Conservation (phyloP, 441 rosid species). For the Croton laevigatus region DNA sequence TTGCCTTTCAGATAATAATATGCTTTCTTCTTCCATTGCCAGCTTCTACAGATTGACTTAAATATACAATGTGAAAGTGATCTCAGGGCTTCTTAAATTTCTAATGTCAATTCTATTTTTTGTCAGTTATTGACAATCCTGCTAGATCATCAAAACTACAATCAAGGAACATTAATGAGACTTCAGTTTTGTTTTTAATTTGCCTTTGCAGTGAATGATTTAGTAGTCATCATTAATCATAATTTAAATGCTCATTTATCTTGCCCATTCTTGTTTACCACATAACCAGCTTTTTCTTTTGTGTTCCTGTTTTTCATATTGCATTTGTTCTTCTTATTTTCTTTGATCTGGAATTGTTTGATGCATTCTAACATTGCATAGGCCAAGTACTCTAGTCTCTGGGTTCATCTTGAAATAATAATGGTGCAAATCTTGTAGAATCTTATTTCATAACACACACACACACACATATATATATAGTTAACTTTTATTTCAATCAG, state of each 20-base stretch:
- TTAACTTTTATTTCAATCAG: not conserved
- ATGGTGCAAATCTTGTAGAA: not conserved
- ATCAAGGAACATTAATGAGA: not conserved
- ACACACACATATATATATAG: slow-evolving; percentile 1
- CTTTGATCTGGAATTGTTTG: not conserved
- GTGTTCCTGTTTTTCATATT: not conserved
- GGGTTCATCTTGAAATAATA: not conserved
- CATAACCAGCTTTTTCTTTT: not conserved
- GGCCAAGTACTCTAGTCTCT: not conserved
- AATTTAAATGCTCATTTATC: not conserved
- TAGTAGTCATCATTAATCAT: not conserved
- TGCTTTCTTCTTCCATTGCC: not conserved
- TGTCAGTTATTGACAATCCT: not conserved
- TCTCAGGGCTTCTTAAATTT: not conserved
- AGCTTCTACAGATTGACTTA: not conserved
- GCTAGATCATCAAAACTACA: not conserved
- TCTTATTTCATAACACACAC: too few species aligned
- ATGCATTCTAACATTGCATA: not conserved
- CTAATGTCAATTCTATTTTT: not conserved
- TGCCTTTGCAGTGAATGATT: not conserved
- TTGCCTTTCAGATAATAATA: not conserved
- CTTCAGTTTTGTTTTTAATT: not conserved
- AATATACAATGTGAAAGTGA: not conserved
- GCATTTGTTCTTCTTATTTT: not conserved
- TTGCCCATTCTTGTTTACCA: not conserved